Evolutionary conservation across 23 red algal species (phyloP).

Genomic region (Gracilaria caudata): DNA sequence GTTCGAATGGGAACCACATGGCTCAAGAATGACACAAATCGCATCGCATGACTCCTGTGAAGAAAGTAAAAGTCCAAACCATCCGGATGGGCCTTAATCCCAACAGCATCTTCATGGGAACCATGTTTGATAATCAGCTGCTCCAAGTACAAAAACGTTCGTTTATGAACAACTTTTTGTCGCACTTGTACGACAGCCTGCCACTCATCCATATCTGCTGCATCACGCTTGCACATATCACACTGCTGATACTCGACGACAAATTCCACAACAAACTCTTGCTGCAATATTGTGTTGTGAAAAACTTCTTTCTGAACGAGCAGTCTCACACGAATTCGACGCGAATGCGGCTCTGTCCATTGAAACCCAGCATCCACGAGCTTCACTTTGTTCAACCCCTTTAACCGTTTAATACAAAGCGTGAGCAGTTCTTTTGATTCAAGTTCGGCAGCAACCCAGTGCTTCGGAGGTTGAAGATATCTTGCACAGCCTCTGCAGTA

Average conservation of each 20-base stretch:
- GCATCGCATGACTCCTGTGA: constrained; percentile 78
- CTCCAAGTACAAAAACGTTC: constrained; percentile 95
- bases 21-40: constrained; percentile 88
- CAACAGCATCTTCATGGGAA: constrained; percentile 90
- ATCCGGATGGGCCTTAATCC: constrained; percentile 85
- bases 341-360: constrained; percentile 99
- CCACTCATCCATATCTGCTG: constrained; percentile 98
- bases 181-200: constrained; percentile 97
- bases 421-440: constrained; percentile 95
- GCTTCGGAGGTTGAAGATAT: constrained; percentile 86
- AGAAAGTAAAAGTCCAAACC: constrained; percentile 99
- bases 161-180: constrained; percentile 98
- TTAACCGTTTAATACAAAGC: constrained; percentile 83
- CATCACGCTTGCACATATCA: constrained; percentile 91
- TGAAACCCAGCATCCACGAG: constrained; percentile 94
- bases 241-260: constrained; percentile 94
- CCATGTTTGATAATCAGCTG: constrained; percentile 97
- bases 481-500: constrained; percentile 93
- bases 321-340: constrained; percentile 89
- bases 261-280: constrained; percentile 96
- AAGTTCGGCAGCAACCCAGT: constrained; percentile 90
- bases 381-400: constrained; percentile 91
- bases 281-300: constrained; percentile 84
- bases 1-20: constrained; percentile 80
- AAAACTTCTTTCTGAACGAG: constrained; percentile 97